These are phyloP conservation scores for Lophiostoma macrostomum DNA, from an alignment of 495 filamentous ascomycete species.

Conservation along the genomic window DNA sequence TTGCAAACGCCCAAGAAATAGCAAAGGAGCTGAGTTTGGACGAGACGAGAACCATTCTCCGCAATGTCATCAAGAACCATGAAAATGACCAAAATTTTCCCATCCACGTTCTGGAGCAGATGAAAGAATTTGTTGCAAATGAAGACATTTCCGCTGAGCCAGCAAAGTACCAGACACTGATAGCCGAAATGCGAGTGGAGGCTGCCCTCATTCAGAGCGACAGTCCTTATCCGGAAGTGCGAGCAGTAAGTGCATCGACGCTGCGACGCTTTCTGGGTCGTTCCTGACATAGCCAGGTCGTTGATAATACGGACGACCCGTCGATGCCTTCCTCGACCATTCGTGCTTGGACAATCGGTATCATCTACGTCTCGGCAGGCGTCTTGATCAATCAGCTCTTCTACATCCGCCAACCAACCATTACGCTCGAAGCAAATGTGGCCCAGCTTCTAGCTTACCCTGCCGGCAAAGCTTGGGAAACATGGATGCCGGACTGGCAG, in stretches of 20 bases:
- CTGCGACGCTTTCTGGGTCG: no score
- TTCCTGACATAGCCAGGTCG: slow-evolving; percentile 38
- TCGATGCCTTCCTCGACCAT: slow-evolving; percentile 63
- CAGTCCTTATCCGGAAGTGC: slow-evolving; percentile 22
- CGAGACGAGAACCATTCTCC: not conserved
- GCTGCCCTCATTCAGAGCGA: not conserved
- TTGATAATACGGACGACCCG: slow-evolving; percentile 60
- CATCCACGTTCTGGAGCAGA: not conserved
- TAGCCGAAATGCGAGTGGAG: not conserved
- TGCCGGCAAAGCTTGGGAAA: slow-evolving; percentile 51
- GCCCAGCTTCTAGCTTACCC: slow-evolving; percentile 57
- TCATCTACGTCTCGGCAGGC: no score
- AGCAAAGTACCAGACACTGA: not conserved
- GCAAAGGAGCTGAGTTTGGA: not conserved
- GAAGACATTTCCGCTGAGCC: not conserved
- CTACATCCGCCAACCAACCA: not conserved
- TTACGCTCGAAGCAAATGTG: not conserved
- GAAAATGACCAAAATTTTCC: slow-evolving; percentile 3
- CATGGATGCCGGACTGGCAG: slow-evolving; percentile 52
- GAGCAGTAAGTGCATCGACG: no score
- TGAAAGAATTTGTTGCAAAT: not conserved
- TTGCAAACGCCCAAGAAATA: not conserved
- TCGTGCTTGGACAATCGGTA: slow-evolving; percentile 57
- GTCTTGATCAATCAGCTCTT: slow-evolving; percentile 64
- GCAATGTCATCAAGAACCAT: slow-evolving; percentile 3